Conservation (phyloP, 1,284 basidiomycete species). For the Vanrija pseudolonga region DNA sequence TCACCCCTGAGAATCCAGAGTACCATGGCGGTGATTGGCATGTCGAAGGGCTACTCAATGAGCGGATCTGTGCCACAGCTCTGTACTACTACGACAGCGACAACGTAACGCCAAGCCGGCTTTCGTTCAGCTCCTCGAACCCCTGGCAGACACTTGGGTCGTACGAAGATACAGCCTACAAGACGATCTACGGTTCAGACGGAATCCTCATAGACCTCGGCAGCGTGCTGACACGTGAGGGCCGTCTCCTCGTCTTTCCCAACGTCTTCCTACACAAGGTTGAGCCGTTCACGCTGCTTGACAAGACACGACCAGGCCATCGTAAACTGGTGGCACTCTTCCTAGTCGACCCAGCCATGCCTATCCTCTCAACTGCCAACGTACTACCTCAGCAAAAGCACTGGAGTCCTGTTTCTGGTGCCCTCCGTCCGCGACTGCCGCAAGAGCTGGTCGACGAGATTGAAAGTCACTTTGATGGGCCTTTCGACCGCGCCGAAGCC, state of each 20-base stretch:
- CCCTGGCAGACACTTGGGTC: no score
- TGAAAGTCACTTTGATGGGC: no score
- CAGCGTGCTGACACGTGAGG: background rate
- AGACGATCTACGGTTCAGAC: no score
- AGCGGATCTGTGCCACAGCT: conserved; percentile 1
- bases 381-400: background rate
- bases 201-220: no score
- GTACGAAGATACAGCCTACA: background rate
- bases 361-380: background rate
- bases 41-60: conserved; percentile 3
- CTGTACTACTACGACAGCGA: conserved; percentile 6
- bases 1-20: conserved; percentile 3
- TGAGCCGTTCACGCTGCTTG: background rate
- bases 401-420: background rate
- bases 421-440: no score
- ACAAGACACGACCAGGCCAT: background rate
- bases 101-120: background rate
- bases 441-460: no score
- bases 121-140: background rate
- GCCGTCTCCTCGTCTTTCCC: background rate
- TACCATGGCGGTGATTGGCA: conserved; percentile 1
- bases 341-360: background rate
- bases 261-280: background rate
- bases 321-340: background rate
- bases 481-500: no score